Evolutionary conservation across 257 asterid species (phyloP).

Genomic region (Schizonepeta tenuifolia): DNA sequence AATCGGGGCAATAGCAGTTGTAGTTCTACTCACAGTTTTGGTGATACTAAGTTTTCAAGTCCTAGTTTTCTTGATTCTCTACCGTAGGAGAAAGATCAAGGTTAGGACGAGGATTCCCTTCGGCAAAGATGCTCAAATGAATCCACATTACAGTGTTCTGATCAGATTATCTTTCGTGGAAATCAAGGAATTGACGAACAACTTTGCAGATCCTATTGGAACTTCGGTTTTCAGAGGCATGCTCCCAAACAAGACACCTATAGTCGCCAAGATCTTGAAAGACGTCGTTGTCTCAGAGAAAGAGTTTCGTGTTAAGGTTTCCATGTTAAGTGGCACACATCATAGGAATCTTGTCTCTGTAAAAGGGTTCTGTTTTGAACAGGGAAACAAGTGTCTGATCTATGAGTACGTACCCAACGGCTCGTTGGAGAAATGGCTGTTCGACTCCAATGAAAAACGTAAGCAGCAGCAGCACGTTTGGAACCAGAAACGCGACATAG

Average conservation of each 20-base stretch:
- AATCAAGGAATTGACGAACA: conserved; percentile 51
- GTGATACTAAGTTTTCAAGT: conserved; percentile 46
- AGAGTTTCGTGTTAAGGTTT: conserved; percentile 61
- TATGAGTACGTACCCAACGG: conserved; percentile 63
- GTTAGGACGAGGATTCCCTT: conserved; percentile 52
- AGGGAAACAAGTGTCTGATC: conserved; percentile 48
- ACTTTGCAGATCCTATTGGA: conserved; percentile 49
- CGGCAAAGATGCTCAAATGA: conserved; percentile 59
- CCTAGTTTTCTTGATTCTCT: conserved; percentile 45
- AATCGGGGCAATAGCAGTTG: conserved; percentile 46
- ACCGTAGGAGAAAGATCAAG: conserved; percentile 39
- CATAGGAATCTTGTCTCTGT: conserved; percentile 61
- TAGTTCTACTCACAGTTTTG: conserved; percentile 47
- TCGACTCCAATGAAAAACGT: conserved; percentile 25
- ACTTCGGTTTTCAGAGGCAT: conserved; percentile 53
- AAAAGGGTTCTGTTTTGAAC: conserved; percentile 66
- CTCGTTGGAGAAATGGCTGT: conserved; percentile 62
- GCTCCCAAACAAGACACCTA: conserved; percentile 49
- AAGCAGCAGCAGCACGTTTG: conserved; percentile 34
- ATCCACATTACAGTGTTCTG: conserved; percentile 56
- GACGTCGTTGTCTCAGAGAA: conserved; percentile 52
- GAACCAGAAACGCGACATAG: conserved; percentile 54
- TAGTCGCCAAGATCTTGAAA: conserved; percentile 55
- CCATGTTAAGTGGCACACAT: conserved; percentile 62
- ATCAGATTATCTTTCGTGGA: conserved; percentile 56